Evolutionary conservation across 2,329 filamentous ascomycete genomes (phyloP).

Genomic region (Rugonectria rugulosa): DNA sequence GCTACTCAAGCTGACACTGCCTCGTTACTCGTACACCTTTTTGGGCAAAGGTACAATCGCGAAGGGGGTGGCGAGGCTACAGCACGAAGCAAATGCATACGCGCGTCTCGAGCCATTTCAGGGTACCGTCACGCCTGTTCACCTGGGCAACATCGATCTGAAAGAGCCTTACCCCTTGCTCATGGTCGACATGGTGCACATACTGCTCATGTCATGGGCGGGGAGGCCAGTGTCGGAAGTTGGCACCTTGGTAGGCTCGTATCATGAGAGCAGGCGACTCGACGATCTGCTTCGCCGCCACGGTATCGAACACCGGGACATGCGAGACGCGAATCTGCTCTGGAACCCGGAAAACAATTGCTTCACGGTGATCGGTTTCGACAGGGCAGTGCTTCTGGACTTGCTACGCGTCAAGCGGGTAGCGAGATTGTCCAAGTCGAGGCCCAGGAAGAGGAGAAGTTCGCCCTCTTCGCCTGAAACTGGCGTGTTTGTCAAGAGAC

Average conservation of each 20-base stretch:
- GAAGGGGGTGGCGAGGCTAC: neutral
- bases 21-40: conserved; percentile 32
- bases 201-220: conserved; percentile 39
- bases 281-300: neutral
- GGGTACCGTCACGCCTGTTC: conserved; percentile 29
- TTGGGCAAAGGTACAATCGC: conserved; percentile 30
- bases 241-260: neutral
- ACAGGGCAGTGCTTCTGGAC: too few species aligned
- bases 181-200: conserved; percentile 21
- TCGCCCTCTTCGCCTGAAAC: too few species aligned
- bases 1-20: conserved; percentile 32
- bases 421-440: too few species aligned
- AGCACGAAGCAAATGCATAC: conserved; percentile 31
- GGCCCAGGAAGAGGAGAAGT: too few species aligned
- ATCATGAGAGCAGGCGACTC: neutral
- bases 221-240: conserved; percentile 10
- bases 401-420: too few species aligned
- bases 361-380: conserved; percentile 7
- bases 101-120: conserved; percentile 28
- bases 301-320: neutral
- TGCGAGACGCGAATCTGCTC: neutral
- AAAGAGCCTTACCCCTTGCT: conserved; percentile 25
- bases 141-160: conserved; percentile 24
- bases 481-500: too few species aligned
- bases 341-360: conserved; percentile 4